These are phyloP conservation scores for Sicyos edulis DNA, from an alignment of 306 rosid species.

Conservation along the genomic window DNA sequence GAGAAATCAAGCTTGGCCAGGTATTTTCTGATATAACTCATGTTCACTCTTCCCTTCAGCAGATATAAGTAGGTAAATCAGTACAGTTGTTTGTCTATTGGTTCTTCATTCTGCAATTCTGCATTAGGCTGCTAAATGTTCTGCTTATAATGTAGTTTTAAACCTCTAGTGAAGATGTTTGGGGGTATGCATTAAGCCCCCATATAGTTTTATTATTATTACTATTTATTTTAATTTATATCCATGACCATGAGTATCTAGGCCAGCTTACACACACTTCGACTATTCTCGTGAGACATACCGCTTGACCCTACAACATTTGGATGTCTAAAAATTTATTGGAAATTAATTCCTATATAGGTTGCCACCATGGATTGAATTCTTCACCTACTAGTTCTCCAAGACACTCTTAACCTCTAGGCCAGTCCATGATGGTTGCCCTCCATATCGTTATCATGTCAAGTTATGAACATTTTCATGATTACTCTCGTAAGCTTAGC, in stretches of 20 bases:
- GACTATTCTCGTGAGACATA: too few relatives aligned
- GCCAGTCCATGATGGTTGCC: too few relatives aligned
- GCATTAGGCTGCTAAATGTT: background rate
- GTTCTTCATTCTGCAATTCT: background rate
- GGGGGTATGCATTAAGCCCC: background rate
- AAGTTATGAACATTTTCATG: slow-evolving; percentile 2
- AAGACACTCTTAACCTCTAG: too few relatives aligned
- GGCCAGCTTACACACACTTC: too few relatives aligned
- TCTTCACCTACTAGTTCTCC: too few relatives aligned
- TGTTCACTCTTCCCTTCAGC: background rate
- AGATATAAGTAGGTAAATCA: background rate
- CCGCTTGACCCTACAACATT: too few relatives aligned
- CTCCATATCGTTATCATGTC: background rate
- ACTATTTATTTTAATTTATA: too few relatives aligned
- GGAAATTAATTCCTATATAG: too few relatives aligned
- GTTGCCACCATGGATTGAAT: too few relatives aligned
- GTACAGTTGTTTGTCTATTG: background rate
- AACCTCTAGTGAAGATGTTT: background rate
- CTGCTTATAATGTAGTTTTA: slow-evolving; percentile 7
- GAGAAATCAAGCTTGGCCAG: slow-evolving; percentile 98
- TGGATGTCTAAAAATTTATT: too few relatives aligned
- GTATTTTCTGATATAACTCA: slow-evolving; percentile 30
- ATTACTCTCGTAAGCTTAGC: slow-evolving; percentile 18
- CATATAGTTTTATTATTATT: background rate
- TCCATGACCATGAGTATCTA: too few relatives aligned